Conservation (phyloP, 495 filamentous ascomycete genomes). For the Neurospora africana region DNA sequence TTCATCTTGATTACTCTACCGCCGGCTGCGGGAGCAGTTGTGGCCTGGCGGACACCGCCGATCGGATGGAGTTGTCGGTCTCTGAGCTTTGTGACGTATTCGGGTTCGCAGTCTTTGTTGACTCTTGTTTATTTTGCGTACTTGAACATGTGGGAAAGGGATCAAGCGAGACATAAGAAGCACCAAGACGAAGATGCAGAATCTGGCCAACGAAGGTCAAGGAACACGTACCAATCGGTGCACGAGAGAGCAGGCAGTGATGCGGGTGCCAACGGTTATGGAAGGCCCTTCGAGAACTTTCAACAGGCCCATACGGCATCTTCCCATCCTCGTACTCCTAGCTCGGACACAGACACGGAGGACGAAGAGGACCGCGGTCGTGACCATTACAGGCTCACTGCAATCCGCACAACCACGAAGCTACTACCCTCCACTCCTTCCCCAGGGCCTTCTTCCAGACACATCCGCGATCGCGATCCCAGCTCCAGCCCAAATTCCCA, state of each 20-base stretch:
- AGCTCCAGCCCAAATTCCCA: background rate
- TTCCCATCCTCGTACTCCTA: background rate
- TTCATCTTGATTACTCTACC: constrained; percentile 24
- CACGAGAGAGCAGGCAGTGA: background rate
- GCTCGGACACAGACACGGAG: background rate
- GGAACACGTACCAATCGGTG: background rate
- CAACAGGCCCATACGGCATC: background rate
- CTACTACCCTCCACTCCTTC: background rate
- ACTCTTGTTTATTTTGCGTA: constrained; percentile 20
- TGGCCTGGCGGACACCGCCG: constrained; percentile 31
- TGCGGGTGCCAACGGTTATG: background rate
- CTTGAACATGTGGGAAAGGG: background rate
- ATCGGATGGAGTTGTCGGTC: constrained; percentile 33
- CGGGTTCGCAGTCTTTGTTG: constrained; percentile 25
- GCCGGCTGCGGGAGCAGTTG: background rate
- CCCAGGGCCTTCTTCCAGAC: background rate
- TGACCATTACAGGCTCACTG: background rate
- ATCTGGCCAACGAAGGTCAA: background rate
- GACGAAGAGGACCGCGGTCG: background rate
- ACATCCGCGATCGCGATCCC: background rate
- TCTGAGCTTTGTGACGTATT: constrained; percentile 32
- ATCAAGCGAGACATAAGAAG: background rate
- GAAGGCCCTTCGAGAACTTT: background rate
- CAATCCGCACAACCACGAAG: background rate
- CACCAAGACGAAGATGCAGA: background rate